These are phyloP conservation scores for Davidsoniella australis DNA, from an alignment of 2,329 filamentous ascomycete genomes.

Conservation along the genomic window DNA sequence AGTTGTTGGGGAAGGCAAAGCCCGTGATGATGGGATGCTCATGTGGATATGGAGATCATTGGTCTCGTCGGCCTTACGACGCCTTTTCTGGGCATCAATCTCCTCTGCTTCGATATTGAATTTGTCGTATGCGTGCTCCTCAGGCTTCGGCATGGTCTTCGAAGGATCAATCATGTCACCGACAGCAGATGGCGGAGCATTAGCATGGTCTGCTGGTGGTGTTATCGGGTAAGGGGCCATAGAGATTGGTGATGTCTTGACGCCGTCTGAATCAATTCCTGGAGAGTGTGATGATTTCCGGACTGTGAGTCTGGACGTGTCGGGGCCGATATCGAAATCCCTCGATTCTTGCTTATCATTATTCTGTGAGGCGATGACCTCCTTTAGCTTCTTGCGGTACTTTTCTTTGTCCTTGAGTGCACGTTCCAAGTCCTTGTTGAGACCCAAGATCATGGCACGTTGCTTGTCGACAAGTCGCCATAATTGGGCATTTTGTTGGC, in stretches of 20 bases:
- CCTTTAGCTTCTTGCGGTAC: constrained; percentile 81
- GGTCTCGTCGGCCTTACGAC: constrained; percentile 28
- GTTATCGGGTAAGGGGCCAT: constrained; percentile 49
- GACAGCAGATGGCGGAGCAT: constrained; percentile 26
- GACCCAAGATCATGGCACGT: constrained; percentile 74
- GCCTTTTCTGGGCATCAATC: constrained; percentile 25
- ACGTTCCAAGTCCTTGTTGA: constrained; percentile 88
- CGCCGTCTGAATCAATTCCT: constrained; percentile 28
- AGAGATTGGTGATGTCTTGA: constrained; percentile 38
- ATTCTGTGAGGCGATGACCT: constrained; percentile 30
- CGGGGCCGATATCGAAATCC: constrained; percentile 5
- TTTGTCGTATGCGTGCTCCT: constrained; percentile 40
- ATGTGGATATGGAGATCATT: constrained; percentile 33
- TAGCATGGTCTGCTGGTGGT: constrained; percentile 36
- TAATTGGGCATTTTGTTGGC: constrained; percentile 78
- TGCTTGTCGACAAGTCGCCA: constrained; percentile 97
- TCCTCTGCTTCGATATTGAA: constrained; percentile 40
- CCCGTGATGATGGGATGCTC: constrained; percentile 38
- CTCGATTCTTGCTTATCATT: constrained; percentile 3
- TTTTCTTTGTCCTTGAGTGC: constrained; percentile 87
- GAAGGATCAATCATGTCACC: constrained; percentile 36
- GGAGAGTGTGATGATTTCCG: constrained; percentile 27
- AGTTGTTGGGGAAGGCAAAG: constrained; percentile 21
- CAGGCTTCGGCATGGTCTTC: constrained; percentile 42
- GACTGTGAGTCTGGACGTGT: neutral